Conservation (phyloP, 2,329 filamentous ascomycete genomes). For the Aspergillaceae sp. region DNA sequence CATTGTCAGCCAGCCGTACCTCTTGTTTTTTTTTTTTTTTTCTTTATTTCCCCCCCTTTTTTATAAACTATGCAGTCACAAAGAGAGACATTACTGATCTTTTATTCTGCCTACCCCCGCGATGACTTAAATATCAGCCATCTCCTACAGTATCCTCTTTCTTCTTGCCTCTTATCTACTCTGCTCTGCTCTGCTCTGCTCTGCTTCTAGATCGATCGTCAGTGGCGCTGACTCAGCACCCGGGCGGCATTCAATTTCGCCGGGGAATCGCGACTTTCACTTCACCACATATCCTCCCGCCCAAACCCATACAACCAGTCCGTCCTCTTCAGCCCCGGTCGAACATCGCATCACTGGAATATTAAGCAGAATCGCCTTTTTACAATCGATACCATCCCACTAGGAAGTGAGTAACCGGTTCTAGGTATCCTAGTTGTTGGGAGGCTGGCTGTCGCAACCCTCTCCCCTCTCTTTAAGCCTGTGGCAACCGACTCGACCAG, state of each 20-base stretch:
- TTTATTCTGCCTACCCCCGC: too few relatives aligned
- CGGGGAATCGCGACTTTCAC: not conserved
- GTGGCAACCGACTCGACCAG: slow-evolving; percentile 13
- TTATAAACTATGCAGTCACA: too few relatives aligned
- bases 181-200: not conserved
- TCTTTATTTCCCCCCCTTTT: too few relatives aligned
- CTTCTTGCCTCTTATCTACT: not conserved
- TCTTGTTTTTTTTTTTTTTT: too few relatives aligned
- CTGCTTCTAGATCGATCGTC: not conserved
- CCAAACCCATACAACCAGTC: not conserved
- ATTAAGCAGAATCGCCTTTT: not conserved
- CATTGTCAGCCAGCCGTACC: not conserved
- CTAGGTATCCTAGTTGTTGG: not conserved
- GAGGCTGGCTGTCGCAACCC: not conserved
- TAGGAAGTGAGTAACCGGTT: not conserved
- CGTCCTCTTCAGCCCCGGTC: not conserved
- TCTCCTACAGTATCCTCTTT: not conserved
- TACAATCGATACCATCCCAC: not conserved
- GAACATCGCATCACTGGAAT: not conserved
- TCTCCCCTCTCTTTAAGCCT: not conserved
- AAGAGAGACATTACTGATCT: too few relatives aligned
- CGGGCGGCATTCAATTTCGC: not conserved
- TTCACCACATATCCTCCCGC: not conserved
- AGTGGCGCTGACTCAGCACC: not conserved
- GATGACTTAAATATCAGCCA: too few relatives aligned